Evolutionary conservation across 352 stramenopile genomes (phyloP).

Genomic region (Globisporangium okanoganense): DNA sequence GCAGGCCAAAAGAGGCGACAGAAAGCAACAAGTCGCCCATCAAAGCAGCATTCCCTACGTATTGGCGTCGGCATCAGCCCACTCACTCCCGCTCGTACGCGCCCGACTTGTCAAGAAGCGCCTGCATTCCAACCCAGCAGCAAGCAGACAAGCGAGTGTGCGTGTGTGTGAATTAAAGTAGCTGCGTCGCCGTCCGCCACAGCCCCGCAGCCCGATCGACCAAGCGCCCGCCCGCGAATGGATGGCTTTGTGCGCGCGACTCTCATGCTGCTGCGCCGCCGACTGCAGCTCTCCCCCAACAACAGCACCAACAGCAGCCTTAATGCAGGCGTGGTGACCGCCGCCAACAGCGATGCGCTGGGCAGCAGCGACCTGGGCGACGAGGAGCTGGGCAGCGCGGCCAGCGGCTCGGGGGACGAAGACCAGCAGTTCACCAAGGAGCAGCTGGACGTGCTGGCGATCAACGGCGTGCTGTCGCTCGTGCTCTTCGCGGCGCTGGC

Average conservation of each 20-base stretch:
- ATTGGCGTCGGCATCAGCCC: neutral
- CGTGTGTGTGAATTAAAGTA: neutral
- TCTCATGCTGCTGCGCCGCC: slow-evolving; percentile 15
- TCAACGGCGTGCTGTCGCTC: slow-evolving; percentile 59
- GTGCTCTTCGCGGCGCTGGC: slow-evolving; percentile 60
- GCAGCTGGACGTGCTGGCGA: slow-evolving; percentile 42
- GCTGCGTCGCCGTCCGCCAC: too few species aligned
- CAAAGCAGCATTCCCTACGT: too few species aligned
- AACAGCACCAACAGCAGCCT: neutral
- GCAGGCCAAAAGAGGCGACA: too few species aligned
- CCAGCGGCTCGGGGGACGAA: slow-evolving; percentile 8
- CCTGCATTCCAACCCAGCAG: neutral
- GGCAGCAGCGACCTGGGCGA: neutral
- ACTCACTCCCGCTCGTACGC: neutral
- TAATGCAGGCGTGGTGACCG: slow-evolving; percentile 6
- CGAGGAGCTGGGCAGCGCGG: neutral
- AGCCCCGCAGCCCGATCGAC: neutral
- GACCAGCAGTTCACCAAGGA: slow-evolving; percentile 19
- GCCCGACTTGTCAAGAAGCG: too few species aligned
- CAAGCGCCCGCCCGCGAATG: slow-evolving; percentile 11
- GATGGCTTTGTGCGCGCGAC: slow-evolving; percentile 14
- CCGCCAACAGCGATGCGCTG: slow-evolving; percentile 7
- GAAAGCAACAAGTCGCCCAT: too few species aligned
- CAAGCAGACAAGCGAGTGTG: neutral
- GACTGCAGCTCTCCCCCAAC: slow-evolving; percentile 8